Evolutionary conservation across 2,329 filamentous ascomycete genomes (phyloP).

Genomic region (Penicillium fuscoglaucum): DNA sequence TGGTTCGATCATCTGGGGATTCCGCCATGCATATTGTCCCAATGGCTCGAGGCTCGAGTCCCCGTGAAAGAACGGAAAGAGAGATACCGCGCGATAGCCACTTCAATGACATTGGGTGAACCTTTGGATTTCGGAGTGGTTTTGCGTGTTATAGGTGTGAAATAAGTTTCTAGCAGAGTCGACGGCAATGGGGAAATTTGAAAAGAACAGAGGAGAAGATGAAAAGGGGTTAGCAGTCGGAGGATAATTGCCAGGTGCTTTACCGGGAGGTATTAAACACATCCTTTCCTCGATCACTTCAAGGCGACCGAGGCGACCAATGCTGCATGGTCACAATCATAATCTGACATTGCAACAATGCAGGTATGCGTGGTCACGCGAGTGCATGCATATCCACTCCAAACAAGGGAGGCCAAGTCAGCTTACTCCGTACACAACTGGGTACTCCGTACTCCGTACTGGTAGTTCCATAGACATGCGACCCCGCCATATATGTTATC

Average conservation of each 20-base stretch:
- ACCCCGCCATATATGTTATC: conserved; percentile 60
- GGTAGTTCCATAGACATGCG: conserved; percentile 64
- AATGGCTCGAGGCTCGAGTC: not conserved
- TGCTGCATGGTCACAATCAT: not conserved
- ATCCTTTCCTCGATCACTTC: conserved; percentile 56
- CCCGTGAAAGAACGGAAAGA: too few species aligned
- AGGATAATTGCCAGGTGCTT: conserved; percentile 43
- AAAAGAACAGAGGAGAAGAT: not conserved
- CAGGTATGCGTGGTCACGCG: conserved; percentile 57
- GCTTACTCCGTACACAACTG: conserved; percentile 49
- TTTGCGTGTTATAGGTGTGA: not conserved
- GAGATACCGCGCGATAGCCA: not conserved
- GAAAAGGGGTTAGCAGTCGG: not conserved
- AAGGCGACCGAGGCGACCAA: not conserved
- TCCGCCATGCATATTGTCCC: too few species aligned
- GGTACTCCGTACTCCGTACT: conserved; percentile 58
- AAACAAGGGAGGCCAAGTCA: conserved; percentile 49
- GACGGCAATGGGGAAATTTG: not conserved
- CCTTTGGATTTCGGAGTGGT: not conserved
- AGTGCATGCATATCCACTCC: conserved; percentile 65
- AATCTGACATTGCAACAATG: conserved; percentile 43
- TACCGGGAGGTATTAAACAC: conserved; percentile 56
- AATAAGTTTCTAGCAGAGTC: not conserved
- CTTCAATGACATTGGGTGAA: not conserved
- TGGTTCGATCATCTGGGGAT: too few species aligned